Evolutionary conservation across 768 basidiomycete species (phyloP).

Genomic region (Boletus reticuloceps): DNA sequence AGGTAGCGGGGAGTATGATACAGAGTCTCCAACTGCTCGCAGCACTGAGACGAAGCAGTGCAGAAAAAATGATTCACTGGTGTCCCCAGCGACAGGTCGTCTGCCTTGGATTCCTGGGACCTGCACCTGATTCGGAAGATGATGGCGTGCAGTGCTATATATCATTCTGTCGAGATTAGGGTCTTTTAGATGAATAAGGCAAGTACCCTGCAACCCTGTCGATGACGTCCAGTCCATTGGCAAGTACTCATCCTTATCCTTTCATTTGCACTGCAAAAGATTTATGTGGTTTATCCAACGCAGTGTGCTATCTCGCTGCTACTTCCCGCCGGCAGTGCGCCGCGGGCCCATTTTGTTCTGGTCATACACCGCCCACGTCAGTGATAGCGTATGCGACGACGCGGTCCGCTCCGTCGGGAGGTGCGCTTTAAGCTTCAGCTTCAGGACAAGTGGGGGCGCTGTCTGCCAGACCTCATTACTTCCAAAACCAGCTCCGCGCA

Average conservation of each 20-base stretch:
- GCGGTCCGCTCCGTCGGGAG: background rate
- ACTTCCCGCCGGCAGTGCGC: background rate
- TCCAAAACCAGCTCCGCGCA: constrained; percentile 19
- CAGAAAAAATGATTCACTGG: background rate
- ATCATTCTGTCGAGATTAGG: constrained; percentile 8
- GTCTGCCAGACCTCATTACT: constrained; percentile 1
- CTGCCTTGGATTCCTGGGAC: too few species aligned
- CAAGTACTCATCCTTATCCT: background rate
- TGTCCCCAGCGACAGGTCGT: too few species aligned
- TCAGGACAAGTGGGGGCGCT: background rate
- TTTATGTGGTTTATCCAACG: background rate
- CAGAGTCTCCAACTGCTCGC: background rate
- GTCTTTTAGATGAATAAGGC: constrained; percentile 4
- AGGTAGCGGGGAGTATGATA: background rate
- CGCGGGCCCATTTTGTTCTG: background rate
- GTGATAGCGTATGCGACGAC: background rate
- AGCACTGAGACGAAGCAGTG: background rate
- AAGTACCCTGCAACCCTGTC: constrained; percentile 7
- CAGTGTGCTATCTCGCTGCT: background rate
- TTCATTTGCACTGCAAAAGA: background rate
- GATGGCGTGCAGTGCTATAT: constrained; percentile 3
- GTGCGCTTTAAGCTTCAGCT: background rate
- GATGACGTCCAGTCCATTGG: constrained; percentile 4
- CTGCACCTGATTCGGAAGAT: background rate
- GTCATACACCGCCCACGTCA: background rate